These are phyloP conservation scores for Macrophomina phaseolina DNA, from an alignment of 2,329 filamentous ascomycete species.

Conservation along the genomic window DNA sequence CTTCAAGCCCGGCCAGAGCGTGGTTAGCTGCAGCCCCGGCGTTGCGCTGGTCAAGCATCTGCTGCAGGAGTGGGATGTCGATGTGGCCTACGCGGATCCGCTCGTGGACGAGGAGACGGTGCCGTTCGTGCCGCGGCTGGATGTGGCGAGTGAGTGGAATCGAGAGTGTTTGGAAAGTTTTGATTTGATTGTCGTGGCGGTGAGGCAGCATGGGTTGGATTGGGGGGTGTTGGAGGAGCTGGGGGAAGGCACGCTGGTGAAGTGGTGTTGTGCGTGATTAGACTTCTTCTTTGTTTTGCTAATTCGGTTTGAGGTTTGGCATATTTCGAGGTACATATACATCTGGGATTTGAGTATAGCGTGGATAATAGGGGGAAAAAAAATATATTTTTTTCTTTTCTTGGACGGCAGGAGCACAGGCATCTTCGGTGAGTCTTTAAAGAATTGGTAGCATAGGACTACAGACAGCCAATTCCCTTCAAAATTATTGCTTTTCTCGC, in stretches of 20 bases:
- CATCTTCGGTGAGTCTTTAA: too few species aligned
- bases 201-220: constrained; percentile 52
- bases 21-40: constrained; percentile 56
- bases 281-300: background rate
- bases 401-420: too few species aligned
- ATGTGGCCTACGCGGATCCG: constrained; percentile 55
- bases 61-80: constrained; percentile 45
- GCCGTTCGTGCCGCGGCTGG: constrained; percentile 48
- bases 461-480: too few species aligned
- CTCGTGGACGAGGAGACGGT: constrained; percentile 52
- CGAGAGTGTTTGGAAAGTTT: constrained; percentile 47
- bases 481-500: too few species aligned
- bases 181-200: constrained; percentile 53
- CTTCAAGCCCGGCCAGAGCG: constrained; percentile 58
- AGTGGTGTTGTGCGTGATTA: constrained; percentile 20
- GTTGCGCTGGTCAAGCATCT: constrained; percentile 48
- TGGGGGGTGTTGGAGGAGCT: constrained; percentile 47
- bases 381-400: too few species aligned
- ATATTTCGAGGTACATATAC: background rate
- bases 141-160: constrained; percentile 49
- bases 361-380: too few species aligned
- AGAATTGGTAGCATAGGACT: background rate
- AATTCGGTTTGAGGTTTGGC: background rate
- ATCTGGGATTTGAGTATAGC: background rate
- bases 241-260: constrained; percentile 42